phyloP scores from a whole-genome alignment of 2,329 filamentous ascomycete genomes.

The Eutypella sp. region DNA sequence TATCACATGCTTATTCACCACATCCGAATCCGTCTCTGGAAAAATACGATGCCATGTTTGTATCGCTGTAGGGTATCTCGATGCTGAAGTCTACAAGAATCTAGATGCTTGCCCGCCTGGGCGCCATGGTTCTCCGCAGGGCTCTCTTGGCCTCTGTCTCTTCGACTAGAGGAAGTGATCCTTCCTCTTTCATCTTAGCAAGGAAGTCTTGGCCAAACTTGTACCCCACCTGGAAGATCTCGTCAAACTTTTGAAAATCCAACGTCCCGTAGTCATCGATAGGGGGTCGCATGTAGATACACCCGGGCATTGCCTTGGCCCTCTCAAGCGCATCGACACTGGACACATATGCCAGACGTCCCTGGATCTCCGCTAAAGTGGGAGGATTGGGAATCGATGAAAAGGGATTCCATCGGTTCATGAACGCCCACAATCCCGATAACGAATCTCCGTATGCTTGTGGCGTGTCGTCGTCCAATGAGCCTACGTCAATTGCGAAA shows the following conservation, averaged over 20 bases:
- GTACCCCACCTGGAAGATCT: slow-evolving; percentile 89
- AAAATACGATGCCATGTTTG: neutral
- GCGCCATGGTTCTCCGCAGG: slow-evolving; percentile 72
- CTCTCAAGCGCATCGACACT: slow-evolving; percentile 91
- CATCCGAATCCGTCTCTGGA: no score
- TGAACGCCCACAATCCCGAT: slow-evolving; percentile 88
- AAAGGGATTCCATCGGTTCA: slow-evolving; percentile 97
- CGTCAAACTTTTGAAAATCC: slow-evolving; percentile 96
- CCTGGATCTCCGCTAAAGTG: slow-evolving; percentile 93
- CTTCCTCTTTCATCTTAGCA: slow-evolving; percentile 69
- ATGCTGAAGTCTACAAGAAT: neutral
- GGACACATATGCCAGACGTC: slow-evolving; percentile 87
- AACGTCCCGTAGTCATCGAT: slow-evolving; percentile 91
- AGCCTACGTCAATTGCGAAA: slow-evolving; percentile 92
- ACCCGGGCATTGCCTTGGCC: slow-evolving; percentile 85
- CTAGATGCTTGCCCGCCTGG: slow-evolving; percentile 71
- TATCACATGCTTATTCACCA: no score
- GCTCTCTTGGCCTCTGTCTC: slow-evolving; percentile 75
- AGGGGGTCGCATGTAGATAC: slow-evolving; percentile 93
- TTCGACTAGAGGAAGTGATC: slow-evolving; percentile 64
- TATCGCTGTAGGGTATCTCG: neutral
- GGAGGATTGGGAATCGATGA: slow-evolving; percentile 85
- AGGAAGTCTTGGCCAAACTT: slow-evolving; percentile 78
- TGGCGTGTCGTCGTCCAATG: slow-evolving; percentile 84
- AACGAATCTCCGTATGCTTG: slow-evolving; percentile 92